phyloP scores from a whole-genome alignment of 1,139 yeast genomes.

The Nakaseomyces sp. region DNA sequence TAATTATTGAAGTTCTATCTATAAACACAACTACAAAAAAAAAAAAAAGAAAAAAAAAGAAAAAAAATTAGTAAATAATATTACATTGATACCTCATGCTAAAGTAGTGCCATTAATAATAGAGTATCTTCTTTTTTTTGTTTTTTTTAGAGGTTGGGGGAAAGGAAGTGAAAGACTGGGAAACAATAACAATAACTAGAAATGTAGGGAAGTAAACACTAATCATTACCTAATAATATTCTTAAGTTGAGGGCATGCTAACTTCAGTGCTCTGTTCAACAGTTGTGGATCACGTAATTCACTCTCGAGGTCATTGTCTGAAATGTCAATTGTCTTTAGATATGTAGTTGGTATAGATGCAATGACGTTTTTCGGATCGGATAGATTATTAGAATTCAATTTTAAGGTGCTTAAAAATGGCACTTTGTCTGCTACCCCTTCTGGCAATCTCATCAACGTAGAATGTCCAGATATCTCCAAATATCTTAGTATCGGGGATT shows the following conservation, averaged over 20 bases:
- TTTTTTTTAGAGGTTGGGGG: too few species aligned
- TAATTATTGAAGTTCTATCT: too few species aligned
- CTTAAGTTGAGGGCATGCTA: constrained; percentile 1
- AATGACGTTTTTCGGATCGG: constrained; percentile 2
- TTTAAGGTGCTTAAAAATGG: constrained; percentile 7
- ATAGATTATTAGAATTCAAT: constrained; percentile 1
- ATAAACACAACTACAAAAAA: too few species aligned
- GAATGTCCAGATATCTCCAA: constrained; percentile 5
- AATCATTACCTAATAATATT: not conserved
- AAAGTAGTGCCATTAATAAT: too few species aligned
- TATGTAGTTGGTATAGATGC: constrained; percentile 4
- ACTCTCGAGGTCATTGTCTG: constrained; percentile 2
- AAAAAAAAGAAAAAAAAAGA: too few species aligned
- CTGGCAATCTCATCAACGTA: constrained; percentile 4
- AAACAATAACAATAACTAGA: too few species aligned
- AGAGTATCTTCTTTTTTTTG: too few species aligned
- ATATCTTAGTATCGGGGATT: constrained; percentile 4
- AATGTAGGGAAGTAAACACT: too few species aligned
- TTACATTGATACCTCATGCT: too few species aligned
- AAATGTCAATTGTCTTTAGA: constrained; percentile 2
- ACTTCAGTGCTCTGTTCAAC: constrained; percentile 3
- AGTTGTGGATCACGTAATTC: not conserved
- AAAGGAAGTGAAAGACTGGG: too few species aligned
- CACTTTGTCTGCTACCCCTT: not conserved
- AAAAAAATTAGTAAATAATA: too few species aligned